phyloP scores from a whole-genome alignment of 2,329 filamentous ascomycete genomes.

The Alternaria gansuensis region DNA sequence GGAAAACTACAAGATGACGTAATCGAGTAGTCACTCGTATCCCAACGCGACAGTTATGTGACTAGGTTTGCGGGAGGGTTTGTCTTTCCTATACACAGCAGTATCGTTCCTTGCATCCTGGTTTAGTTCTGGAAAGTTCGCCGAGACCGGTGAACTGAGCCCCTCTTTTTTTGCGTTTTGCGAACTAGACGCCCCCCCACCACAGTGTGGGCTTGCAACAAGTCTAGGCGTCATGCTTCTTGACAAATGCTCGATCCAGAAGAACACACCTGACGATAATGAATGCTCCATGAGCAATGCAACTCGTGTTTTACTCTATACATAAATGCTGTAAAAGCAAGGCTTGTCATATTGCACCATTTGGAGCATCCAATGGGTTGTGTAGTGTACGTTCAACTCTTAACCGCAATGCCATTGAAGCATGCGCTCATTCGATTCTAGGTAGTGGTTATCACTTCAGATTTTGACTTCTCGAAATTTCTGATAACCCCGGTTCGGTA shows the following conservation, averaged over 20 bases:
- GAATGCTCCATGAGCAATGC: not conserved
- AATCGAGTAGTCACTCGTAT: conserved; percentile 6
- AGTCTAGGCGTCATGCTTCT: conserved; percentile 21
- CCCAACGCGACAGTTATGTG: conserved; percentile 4
- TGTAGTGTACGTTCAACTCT: conserved; percentile 26
- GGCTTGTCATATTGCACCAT: conserved; percentile 16
- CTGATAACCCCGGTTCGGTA: conserved; percentile 40
- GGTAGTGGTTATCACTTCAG: conserved; percentile 42
- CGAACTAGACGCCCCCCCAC: conserved; percentile 16
- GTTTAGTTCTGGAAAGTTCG: not conserved
- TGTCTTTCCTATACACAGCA: too few relatives aligned
- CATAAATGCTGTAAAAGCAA: not conserved
- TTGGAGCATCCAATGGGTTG: conserved; percentile 23
- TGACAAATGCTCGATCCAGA: not conserved
- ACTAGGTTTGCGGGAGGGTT: too few relatives aligned
- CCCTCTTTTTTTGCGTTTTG: conserved; percentile 12
- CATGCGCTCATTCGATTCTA: conserved; percentile 26
- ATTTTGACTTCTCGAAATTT: conserved; percentile 33
- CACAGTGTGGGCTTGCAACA: conserved; percentile 4
- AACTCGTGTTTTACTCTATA: too few relatives aligned
- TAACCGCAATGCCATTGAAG: not conserved
- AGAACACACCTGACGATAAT: not conserved
- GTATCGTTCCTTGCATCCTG: not conserved
- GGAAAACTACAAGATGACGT: not conserved
- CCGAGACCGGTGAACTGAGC: not conserved